Percentiles rank a stretch among this genome's conserved stretches.
Conservation (phyloP, 164 flowering plant species). For the Stephania cephalantha region DNA sequence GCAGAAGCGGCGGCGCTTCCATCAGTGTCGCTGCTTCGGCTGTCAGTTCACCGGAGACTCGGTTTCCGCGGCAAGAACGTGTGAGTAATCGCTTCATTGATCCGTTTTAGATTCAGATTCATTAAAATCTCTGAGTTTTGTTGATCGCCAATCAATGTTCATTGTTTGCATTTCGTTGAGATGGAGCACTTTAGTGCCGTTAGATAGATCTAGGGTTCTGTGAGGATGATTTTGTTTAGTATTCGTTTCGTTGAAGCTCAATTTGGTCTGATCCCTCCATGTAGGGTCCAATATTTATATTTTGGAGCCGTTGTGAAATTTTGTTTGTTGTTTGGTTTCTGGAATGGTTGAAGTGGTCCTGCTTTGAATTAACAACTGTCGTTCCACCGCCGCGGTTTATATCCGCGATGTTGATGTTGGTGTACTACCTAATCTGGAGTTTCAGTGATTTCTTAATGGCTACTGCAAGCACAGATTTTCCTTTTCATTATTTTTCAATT, state of each 20-base stretch:
- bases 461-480: no score
- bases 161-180: neutral
- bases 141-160: neutral
- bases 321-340: neutral
- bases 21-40: slow-evolving; percentile 23
- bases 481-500: no score
- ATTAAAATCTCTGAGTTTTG: neutral
- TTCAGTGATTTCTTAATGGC: no score
- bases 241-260: neutral
- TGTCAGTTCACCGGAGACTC: slow-evolving; percentile 5
- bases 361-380: neutral
- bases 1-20: slow-evolving; percentile 20
- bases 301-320: neutral
- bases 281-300: neutral
- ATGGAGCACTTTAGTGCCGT: neutral
- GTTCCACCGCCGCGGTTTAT: neutral
- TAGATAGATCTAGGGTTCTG: neutral
- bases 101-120: neutral
- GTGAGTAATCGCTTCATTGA: slow-evolving; percentile 2
- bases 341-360: neutral
- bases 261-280: neutral
- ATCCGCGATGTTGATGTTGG: no score
- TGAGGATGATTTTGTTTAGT: neutral
- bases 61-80: slow-evolving; percentile 22
- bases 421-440: no score